Evolutionary conservation across 2,329 filamentous ascomycete species (phyloP).

Genomic region (Ophiostoma sp.): DNA sequence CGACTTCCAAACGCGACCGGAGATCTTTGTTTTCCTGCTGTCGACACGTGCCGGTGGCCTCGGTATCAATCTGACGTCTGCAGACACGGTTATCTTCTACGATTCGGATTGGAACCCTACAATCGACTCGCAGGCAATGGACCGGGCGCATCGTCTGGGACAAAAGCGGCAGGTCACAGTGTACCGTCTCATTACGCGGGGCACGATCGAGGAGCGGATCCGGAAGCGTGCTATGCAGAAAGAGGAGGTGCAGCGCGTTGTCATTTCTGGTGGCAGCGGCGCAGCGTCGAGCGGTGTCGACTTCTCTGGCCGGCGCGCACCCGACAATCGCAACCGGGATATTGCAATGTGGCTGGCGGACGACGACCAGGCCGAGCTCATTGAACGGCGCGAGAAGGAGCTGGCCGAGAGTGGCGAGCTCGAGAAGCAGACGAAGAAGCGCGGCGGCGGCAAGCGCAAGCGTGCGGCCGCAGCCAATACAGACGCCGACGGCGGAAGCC

Average conservation of each 20-base stretch:
- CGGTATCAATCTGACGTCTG: conserved; percentile 93
- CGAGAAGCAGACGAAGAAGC: conserved; percentile 61
- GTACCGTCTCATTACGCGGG: conserved; percentile 92
- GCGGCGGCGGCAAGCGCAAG: conserved; percentile 51
- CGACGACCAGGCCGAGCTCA: conserved; percentile 89
- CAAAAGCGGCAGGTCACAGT: conserved; percentile 95
- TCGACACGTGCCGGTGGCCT: conserved; percentile 95
- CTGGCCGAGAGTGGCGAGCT: conserved; percentile 66
- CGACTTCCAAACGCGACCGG: conserved; percentile 89
- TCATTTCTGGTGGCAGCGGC: conserved; percentile 71
- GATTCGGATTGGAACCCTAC: conserved; percentile 99
- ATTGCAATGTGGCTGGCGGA: conserved; percentile 99
- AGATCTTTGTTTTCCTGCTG: conserved; percentile 95
- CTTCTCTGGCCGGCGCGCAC: conserved; percentile 83
- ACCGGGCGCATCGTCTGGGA: conserved; percentile 93
- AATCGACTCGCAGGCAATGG: conserved; percentile 98
- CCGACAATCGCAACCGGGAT: conserved; percentile 92
- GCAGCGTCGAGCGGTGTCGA: conserved; percentile 61
- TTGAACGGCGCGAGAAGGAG: conserved; percentile 88
- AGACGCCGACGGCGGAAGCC: conserved; percentile 44
- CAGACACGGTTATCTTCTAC: conserved; percentile 99
- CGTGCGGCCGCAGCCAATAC: conserved; percentile 31
- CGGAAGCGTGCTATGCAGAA: conserved; percentile 95
- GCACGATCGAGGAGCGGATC: conserved; percentile 96
- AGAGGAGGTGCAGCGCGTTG: conserved; percentile 95